Percentiles rank a stretch among this genome's conserved stretches.
phyloP scores from a whole-genome alignment of 2,329 filamentous ascomycete genomes.

The Aspergillus costaricaensis region DNA sequence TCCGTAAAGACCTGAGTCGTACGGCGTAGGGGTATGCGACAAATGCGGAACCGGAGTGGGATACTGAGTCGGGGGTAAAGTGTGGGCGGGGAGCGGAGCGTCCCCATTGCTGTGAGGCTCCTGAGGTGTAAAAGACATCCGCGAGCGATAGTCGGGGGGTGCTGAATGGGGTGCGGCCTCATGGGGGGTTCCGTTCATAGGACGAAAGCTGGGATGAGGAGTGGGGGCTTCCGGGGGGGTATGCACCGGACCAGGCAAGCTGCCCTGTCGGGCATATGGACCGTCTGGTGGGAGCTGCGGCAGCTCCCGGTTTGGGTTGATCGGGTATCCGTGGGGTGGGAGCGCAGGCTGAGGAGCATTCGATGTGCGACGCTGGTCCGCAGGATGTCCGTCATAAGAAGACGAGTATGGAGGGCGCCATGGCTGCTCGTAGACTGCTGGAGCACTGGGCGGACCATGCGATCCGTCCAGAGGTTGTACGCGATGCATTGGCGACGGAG shows the following conservation, averaged over 20 bases:
- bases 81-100: constrained; percentile 30
- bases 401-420: constrained; percentile 35
- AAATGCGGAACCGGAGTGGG: constrained; percentile 28
- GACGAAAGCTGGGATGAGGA: constrained; percentile 32
- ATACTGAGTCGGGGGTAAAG: constrained; percentile 35
- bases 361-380: constrained; percentile 34
- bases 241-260: constrained; percentile 33
- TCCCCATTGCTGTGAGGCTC: constrained; percentile 36
- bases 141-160: constrained; percentile 36
- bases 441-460: constrained; percentile 29
- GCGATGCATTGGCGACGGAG: constrained; percentile 32
- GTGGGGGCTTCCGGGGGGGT: constrained; percentile 31
- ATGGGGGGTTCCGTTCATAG: constrained; percentile 38
- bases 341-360: constrained; percentile 30
- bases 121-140: constrained; percentile 34
- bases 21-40: constrained; percentile 33
- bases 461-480: constrained; percentile 34
- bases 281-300: constrained; percentile 37
- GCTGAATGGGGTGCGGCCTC: constrained; percentile 35
- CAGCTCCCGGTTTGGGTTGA: constrained; percentile 37
- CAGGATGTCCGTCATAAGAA: constrained; percentile 31
- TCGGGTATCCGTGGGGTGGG: constrained; percentile 32
- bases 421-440: constrained; percentile 33
- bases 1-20: constrained; percentile 35
- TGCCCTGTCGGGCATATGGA: constrained; percentile 36